Evolutionary conservation across 495 filamentous ascomycete species (phyloP), one percentile per base, ranked within the genome.

Genomic region (Penicillium macrosclerotiorum): DNA sequence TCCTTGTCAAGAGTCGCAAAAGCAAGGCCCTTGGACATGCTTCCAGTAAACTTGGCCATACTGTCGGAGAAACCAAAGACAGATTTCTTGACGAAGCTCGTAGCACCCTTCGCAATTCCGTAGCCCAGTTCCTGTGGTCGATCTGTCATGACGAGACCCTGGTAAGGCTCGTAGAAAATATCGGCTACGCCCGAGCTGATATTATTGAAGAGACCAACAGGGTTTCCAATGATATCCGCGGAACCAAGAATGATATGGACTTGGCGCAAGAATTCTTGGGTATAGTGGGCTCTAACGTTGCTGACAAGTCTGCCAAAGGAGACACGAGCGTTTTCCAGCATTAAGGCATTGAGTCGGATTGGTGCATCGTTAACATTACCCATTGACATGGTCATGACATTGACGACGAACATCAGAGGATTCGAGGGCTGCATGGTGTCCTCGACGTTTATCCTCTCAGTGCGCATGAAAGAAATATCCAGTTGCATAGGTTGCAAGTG

Each of bases 101-200:
- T 90, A 13, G 94, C 93, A 25, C 93, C 93, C 62, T 96, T 96
- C 9, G 94, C 94, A 52, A 98, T 90, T 11, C 94, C 94, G 41
- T 91, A 74, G 8, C 94, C 93, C 34, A 98, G 80, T 40, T 97
- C 90, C 69, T 96, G 90, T 14, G 93, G 93, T 39, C 85, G 76
- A 59, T 98, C 94, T 0, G 90, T 94, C 84, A 92, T 91, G 60
- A 96, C 92, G 43, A 98, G 77, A 19, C 93, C 93, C 73, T 98
- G 93, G 63, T 96, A 96, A 14, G 93, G 93, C 62, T 97, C 93
- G 69, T 98, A 98, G 74, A 98, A 98, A 56, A 98, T 96, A 55
- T 94, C 93, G 16, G 88, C 88, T 25, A 98, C 88, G 38, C 93
- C 93, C 27, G 93, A 96, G 65, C 89, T 94, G 70, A 98, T 84